Conservation (phyloP, 371 early-diverging fungal species). For the Rhizopus arrhizus region DNA sequence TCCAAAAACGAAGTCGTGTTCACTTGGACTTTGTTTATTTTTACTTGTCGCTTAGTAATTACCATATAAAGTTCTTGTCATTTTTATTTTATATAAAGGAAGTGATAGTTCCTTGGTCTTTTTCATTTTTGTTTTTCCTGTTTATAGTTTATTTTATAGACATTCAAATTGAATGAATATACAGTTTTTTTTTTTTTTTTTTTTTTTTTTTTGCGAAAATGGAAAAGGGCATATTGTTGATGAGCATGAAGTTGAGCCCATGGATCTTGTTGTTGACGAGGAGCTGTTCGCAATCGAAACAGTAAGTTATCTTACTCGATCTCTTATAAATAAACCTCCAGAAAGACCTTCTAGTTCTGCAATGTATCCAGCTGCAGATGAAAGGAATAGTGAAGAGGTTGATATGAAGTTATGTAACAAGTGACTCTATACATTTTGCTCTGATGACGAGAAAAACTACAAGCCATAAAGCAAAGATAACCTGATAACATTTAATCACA, state of each 20-base stretch:
- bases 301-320: conserved; percentile 4
- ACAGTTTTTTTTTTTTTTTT: background rate
- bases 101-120: conserved; percentile 8
- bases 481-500: too few species aligned
- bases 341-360: conserved; percentile 6
- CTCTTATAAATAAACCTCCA: conserved; percentile 1
- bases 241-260: conserved; percentile 18
- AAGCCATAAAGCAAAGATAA: too few species aligned
- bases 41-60: conserved; percentile 12
- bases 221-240: conserved; percentile 18
- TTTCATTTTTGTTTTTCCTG: background rate
- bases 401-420: conserved; percentile 15
- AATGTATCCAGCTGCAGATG: background rate
- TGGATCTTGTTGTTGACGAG: conserved; percentile 21
- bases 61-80: conserved; percentile 1
- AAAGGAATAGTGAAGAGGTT: conserved; percentile 1
- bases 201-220: conserved; percentile 12
- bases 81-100: conserved; percentile 7
- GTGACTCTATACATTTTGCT: conserved; percentile 20
- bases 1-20: conserved; percentile 16
- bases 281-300: conserved; percentile 20
- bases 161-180: conserved; percentile 5
- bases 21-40: conserved; percentile 8
- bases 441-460: conserved; percentile 9
- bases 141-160: conserved; percentile 4